Conservation (phyloP, 768 basidiomycete genomes). For the Mycena pura region DNA sequence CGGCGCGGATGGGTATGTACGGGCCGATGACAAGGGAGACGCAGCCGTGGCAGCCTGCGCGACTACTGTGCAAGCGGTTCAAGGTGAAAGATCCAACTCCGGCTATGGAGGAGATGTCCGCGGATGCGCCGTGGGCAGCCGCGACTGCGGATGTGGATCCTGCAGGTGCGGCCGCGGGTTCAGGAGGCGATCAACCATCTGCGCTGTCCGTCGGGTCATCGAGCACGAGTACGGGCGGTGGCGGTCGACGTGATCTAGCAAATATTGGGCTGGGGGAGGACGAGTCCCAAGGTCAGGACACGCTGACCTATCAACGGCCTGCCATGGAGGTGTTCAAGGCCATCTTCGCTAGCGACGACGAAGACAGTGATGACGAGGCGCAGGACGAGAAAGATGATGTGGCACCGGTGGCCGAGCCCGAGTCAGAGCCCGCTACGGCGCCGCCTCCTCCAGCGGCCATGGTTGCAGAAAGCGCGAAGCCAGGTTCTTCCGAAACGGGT, state of each 20-base stretch:
- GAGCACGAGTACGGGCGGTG: slow-evolving; percentile 18
- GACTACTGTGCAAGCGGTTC: slow-evolving; percentile 91
- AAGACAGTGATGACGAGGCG: slow-evolving; percentile 80
- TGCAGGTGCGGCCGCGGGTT: slow-evolving; percentile 28
- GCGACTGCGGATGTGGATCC: slow-evolving; percentile 26
- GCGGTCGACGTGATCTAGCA: slow-evolving; percentile 63
- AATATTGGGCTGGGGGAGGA: slow-evolving; percentile 94
- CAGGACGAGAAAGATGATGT: slow-evolving; percentile 39
- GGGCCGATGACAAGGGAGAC: slow-evolving; percentile 84
- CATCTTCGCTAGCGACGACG: slow-evolving; percentile 95
- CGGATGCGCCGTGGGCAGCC: slow-evolving; percentile 32
- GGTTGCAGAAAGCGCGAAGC: slow-evolving; percentile 2
- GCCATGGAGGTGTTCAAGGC: slow-evolving; percentile 96
- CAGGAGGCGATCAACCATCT: slow-evolving; percentile 22
- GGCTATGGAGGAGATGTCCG: slow-evolving; percentile 47
- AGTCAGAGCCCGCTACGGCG: slow-evolving; percentile 11
- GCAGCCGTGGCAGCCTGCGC: slow-evolving; percentile 80
- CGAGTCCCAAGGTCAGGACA: slow-evolving; percentile 86
- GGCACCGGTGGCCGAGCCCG: slow-evolving; percentile 12
- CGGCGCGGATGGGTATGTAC: slow-evolving; percentile 89
- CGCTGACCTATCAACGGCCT: slow-evolving; percentile 86
- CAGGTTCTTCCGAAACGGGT: neutral
- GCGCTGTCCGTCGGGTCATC: slow-evolving; percentile 25
- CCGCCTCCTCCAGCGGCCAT: slow-evolving; percentile 22
- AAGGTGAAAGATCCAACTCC: slow-evolving; percentile 89